phyloP scores from a whole-genome alignment of 176 grass and related monocot species.

The Hordeum marinum region DNA sequence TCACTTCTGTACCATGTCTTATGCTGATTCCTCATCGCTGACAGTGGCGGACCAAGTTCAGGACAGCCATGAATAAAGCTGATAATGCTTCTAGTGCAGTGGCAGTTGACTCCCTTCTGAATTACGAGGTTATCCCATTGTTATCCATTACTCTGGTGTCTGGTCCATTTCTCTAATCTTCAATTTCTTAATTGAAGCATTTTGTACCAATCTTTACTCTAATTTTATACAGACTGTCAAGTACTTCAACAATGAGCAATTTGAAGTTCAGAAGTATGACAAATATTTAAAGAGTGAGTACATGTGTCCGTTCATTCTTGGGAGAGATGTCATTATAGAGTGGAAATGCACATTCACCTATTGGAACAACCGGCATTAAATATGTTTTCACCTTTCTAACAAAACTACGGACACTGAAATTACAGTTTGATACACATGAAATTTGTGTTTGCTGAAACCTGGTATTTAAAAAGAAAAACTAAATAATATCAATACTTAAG shows the following conservation, averaged over 20 bases:
- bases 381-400: constrained; percentile 19
- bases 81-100: constrained; percentile 94
- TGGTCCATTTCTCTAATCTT: not conserved
- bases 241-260: constrained; percentile 95
- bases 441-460: constrained; percentile 10
- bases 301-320: constrained; percentile 1
- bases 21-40: not conserved
- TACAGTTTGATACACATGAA: constrained; percentile 1
- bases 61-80: constrained; percentile 95
- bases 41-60: constrained; percentile 95
- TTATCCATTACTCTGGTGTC: not conserved
- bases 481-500: not conserved
- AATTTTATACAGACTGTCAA: constrained; percentile 76
- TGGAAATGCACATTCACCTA: not conserved
- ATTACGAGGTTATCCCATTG: constrained; percentile 75
- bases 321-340: not conserved
- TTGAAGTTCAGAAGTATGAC: constrained; percentile 93
- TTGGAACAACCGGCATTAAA: constrained; percentile 3
- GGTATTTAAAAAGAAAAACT: not conserved
- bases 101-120: constrained; percentile 90
- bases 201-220: constrained; percentile 27
- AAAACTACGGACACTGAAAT: not conserved
- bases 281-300: constrained; percentile 92
- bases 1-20: not conserved
- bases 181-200: not conserved